Conservation (phyloP, 2,329 filamentous ascomycete genomes). For the Colletotrichum sp. region DNA sequence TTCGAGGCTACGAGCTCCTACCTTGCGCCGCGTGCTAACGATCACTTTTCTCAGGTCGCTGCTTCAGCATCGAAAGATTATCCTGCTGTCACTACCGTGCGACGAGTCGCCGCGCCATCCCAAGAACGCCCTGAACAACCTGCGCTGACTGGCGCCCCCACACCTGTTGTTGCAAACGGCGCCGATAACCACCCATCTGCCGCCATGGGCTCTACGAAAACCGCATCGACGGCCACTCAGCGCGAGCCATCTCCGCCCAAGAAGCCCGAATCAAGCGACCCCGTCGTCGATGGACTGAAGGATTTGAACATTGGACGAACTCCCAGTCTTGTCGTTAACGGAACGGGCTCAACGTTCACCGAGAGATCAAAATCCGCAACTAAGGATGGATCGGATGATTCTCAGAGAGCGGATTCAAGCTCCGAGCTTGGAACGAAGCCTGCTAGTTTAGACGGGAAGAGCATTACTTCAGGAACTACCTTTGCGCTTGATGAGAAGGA, state of each 20-base stretch:
- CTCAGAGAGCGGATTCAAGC: constrained; percentile 64
- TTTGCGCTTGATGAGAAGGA: constrained; percentile 98
- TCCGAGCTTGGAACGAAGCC: constrained; percentile 78
- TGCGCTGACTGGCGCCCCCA: neutral
- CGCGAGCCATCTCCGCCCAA: neutral
- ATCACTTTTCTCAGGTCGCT: constrained; percentile 46
- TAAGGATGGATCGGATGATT: constrained; percentile 59
- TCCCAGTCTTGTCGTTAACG: constrained; percentile 55
- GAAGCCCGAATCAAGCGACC: constrained; percentile 2
- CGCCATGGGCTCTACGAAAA: constrained; percentile 9
- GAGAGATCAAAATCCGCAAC: constrained; percentile 39
- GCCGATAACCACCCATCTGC: neutral
- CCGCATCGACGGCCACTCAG: neutral
- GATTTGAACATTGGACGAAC: constrained; percentile 34
- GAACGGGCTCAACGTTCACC: constrained; percentile 44
- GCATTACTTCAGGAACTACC: constrained; percentile 90
- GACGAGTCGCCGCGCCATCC: constrained; percentile 25
- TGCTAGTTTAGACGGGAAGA: constrained; percentile 91
- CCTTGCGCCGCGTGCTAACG: constrained; percentile 21
- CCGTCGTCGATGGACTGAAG: constrained; percentile 31
- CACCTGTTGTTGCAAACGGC: neutral
- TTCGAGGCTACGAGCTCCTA: neutral
- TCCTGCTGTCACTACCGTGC: constrained; percentile 33
- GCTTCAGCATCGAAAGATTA: constrained; percentile 49
- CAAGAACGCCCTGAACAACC: constrained; percentile 1